Evolutionary conservation across 495 filamentous ascomycete genomes (phyloP).

Genomic region (Neurospora sp.): DNA sequence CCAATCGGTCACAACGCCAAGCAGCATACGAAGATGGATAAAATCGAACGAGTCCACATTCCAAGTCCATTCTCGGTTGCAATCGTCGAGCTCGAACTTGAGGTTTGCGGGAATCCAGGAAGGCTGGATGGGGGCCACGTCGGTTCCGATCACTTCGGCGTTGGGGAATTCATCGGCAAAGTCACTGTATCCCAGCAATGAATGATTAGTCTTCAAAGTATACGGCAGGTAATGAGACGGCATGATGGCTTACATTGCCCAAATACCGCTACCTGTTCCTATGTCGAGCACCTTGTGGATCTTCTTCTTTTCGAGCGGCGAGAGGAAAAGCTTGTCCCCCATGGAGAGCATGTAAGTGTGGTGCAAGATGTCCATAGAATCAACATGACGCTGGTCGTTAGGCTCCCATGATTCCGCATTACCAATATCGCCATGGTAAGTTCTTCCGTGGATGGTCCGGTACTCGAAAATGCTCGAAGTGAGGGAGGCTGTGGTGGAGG

Average conservation of each 20-base stretch:
- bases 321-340: slow-evolving; percentile 36
- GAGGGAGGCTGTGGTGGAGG: slow-evolving; percentile 31
- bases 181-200: slow-evolving; percentile 26
- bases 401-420: slow-evolving; percentile 9
- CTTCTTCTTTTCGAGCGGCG: slow-evolving; percentile 37
- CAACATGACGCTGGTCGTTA: slow-evolving; percentile 16
- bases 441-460: slow-evolving; percentile 30
- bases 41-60: slow-evolving; percentile 42
- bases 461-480: slow-evolving; percentile 37
- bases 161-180: slow-evolving; percentile 39
- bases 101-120: slow-evolving; percentile 32
- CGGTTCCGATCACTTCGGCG: slow-evolving; percentile 41
- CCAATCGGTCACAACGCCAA: slow-evolving; percentile 43
- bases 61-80: slow-evolving; percentile 36
- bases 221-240: accelerated
- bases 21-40: slow-evolving; percentile 42
- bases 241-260: neutral
- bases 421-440: slow-evolving; percentile 20
- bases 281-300: slow-evolving; percentile 45
- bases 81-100: slow-evolving; percentile 40
- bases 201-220: neutral
- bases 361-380: slow-evolving; percentile 19
- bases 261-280: slow-evolving; percentile 37
- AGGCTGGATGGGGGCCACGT: slow-evolving; percentile 37
- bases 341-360: slow-evolving; percentile 16